Percentiles rank a stretch among this genome's conserved stretches.
phyloP scores from a whole-genome alignment of 2,329 filamentous ascomycete species.

The Calonectria hawksworthii region DNA sequence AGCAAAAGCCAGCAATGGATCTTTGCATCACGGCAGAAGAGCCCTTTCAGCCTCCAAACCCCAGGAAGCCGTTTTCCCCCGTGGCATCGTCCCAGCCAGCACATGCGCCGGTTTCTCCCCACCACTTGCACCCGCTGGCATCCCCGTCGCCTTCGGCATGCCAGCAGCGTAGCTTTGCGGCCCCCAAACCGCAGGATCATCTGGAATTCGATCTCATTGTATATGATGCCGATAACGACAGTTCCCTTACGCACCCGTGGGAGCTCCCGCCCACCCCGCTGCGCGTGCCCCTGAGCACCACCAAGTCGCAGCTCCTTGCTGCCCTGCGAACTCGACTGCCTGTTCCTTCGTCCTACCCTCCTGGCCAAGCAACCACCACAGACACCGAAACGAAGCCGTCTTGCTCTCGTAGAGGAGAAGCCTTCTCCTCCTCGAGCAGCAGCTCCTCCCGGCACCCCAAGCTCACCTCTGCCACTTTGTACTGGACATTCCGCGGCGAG shows the following conservation, averaged over 20 bases:
- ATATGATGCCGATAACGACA: conserved; percentile 39
- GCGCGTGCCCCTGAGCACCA: conserved; percentile 33
- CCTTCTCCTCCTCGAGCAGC: not conserved
- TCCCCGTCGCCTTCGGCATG: not conserved
- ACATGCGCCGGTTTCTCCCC: conserved; percentile 18
- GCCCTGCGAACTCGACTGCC: conserved; percentile 42
- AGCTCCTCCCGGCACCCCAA: conserved; percentile 34
- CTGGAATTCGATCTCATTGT: conserved; percentile 45
- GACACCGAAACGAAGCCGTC: conserved; percentile 6
- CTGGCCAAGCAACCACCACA: not conserved
- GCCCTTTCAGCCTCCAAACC: conserved; percentile 38
- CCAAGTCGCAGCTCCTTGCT: conserved; percentile 43
- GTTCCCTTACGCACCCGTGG: conserved; percentile 44
- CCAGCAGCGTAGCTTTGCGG: not conserved
- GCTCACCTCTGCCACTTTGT: conserved; percentile 38
- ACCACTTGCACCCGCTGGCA: conserved; percentile 24
- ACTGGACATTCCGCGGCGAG: conserved; percentile 43
- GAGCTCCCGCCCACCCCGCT: conserved; percentile 37
- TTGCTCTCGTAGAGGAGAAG: not conserved
- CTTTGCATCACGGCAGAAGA: conserved; percentile 46
- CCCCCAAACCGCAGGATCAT: not conserved
- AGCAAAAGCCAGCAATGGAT: conserved; percentile 33
- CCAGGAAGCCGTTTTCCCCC: conserved; percentile 29
- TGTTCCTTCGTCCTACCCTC: not conserved
- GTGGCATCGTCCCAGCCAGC: conserved; percentile 20